Evolutionary conservation across 345 rosid genomes (phyloP), one percentile per base, ranked within the genome.

Genomic region (Gynandropsis gynandra): DNA sequence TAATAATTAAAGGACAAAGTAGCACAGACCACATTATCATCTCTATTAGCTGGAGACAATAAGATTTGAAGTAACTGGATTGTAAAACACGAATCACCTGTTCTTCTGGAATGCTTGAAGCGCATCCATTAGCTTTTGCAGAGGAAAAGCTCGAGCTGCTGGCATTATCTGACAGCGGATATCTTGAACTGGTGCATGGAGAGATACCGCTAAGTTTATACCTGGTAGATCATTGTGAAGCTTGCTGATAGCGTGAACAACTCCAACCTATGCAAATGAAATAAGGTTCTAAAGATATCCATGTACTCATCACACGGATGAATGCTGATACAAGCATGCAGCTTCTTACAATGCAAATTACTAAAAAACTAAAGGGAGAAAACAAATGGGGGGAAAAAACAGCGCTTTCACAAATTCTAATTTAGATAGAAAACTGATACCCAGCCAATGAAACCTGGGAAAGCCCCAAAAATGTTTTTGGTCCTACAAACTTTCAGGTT

Each of bases 131-230:
- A 92, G 98, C 68, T 85, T 92, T 63, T 72, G 86, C 67, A 92
- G 71, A 65, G 95, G 89, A 74, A 87, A 92, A 67, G 98, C 98
- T 63, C 95, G 79, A 51, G 98, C 96, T 17, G 96, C 85, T 32
- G 96, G 98, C 98, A 92, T 92, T 66, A 92, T 92, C 67, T 84
- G 83, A 56, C 95, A 92, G 48, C 93, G 89, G 47, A 92, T 73
- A 36, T 87, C 98, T 68, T 92, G 98, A 66, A 79, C 87, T 54
- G 98, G 95, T 5, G 98, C 98, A 54, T 92, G 98, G 47, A 92
- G 79, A 37, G 96, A 92, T 35, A 85, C 95, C n/a, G 96, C 98
- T 56, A 92, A 77, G 76, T 87, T 92, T 70, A 92, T 40, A 56
- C 96, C 96, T 9, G 95, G 98, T 52, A 92, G 72, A 70, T 92